Evolutionary conservation across 192 early-diverging fungal species (phyloP), one percentile per base, ranked within the genome.

Genomic region (Linnemannia hyalina): DNA sequence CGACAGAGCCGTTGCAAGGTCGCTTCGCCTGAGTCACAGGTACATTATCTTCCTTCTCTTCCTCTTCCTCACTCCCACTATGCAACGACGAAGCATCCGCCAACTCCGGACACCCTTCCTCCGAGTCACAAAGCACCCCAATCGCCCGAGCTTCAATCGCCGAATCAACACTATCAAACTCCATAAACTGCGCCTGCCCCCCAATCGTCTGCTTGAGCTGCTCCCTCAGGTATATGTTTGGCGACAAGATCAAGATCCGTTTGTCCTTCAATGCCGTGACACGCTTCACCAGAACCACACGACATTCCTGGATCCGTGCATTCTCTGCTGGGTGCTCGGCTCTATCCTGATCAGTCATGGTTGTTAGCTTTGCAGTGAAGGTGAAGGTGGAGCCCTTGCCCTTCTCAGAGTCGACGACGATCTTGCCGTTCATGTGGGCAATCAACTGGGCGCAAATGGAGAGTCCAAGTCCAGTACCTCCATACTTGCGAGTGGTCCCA

Each of bases 361-460:
- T 78, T 13, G 75, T 76, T 8, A 86, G 23, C 10, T 74, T 77
- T 5, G 84, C 84, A 8, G 76, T 42, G 46, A 86, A 86, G 3
- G 84, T 86, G 52, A 91, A 91, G 16, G 80, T 90, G 0, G 89
- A 88, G 20, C 91, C 91, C 57, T 83, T 75, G 0, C 76, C 84
- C n/a, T 85, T 74, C n/a, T 77, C 82, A 0, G 89, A 90, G 32
- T 89, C 87, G 0, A 91, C 91, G 0, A 74, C 55, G 42, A 91
- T 82, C 47, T 81, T 82, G 36, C 91, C 91, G 23, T 80, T 47
- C 87, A 90, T 89, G 35, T 89, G 82, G 32, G 75, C 15, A 16
- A 90, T 90, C 57, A 91, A 68, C 54, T 91, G 82, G 6, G 88
- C 80, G 69, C 89, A 90, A 18, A 91, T 91, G n/a, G 88, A 88